Percentiles rank a stretch among this genome's conserved stretches.
phyloP scores from a whole-genome alignment of 768 basidiomycete genomes.

The Gymnopilus junonius region DNA sequence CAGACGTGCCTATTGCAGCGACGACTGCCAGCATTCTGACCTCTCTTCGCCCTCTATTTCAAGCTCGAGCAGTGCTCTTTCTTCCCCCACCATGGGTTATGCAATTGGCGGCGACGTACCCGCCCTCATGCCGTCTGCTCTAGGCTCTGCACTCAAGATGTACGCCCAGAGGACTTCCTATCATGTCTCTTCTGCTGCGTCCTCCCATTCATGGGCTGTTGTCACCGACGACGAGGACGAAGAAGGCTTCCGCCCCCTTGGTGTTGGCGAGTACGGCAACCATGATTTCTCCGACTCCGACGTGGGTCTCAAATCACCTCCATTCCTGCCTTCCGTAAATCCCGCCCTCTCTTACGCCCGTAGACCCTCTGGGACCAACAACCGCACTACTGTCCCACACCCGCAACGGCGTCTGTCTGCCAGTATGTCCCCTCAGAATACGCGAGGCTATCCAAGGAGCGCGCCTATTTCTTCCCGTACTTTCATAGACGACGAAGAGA shows the following conservation, averaged over 20 bases:
- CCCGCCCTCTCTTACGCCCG: slow-evolving; percentile 66
- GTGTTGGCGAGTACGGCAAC: slow-evolving; percentile 34
- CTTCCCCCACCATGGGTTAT: slow-evolving; percentile 65
- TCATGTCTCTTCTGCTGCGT: slow-evolving; percentile 64
- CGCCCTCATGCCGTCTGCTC: slow-evolving; percentile 65
- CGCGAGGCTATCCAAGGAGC: slow-evolving; percentile 45
- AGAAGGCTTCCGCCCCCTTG: slow-evolving; percentile 38
- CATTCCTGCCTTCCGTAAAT: slow-evolving; percentile 36
- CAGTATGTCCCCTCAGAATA: slow-evolving; percentile 38
- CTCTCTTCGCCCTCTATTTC: slow-evolving; percentile 70
- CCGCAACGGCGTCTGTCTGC: slow-evolving; percentile 61
- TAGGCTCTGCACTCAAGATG: slow-evolving; percentile 56
- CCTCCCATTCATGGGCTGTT: slow-evolving; percentile 64
- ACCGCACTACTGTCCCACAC: slow-evolving; percentile 60
- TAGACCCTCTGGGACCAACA: slow-evolving; percentile 73
- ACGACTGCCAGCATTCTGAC: slow-evolving; percentile 66
- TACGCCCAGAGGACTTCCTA: slow-evolving; percentile 51
- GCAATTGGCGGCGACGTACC: slow-evolving; percentile 65
- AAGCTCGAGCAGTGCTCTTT: slow-evolving; percentile 67
- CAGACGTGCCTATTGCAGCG: slow-evolving; percentile 74
- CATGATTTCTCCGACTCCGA: slow-evolving; percentile 48
- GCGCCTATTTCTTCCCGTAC: slow-evolving; percentile 44
- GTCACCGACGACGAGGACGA: slow-evolving; percentile 70
- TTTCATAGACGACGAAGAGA: slow-evolving; percentile 51
- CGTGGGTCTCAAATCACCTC: slow-evolving; percentile 46